Evolutionary conservation across 1,284 basidiomycete species (phyloP).

Genomic region (Takashimella tepidaria): DNA sequence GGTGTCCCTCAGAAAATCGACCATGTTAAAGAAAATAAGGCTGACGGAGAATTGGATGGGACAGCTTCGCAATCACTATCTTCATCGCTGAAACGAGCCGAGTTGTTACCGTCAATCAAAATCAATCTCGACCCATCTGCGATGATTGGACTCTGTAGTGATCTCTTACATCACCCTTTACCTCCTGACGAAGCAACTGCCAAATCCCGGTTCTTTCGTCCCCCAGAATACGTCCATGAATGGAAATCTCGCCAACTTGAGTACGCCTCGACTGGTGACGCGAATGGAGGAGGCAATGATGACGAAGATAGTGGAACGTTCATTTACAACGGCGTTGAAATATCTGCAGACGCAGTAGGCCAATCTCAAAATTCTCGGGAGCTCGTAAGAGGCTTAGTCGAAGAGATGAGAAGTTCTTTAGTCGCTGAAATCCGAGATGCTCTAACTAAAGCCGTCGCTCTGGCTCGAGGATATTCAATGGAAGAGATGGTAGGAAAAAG

Average conservation of each 20-base stretch:
- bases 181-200: conserved; percentile 56
- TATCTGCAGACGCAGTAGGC: not conserved
- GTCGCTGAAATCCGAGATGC: conserved; percentile 58
- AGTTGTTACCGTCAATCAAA: conserved; percentile 52
- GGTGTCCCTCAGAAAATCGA: not conserved
- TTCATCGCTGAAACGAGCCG: too few relatives aligned
- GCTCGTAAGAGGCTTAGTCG: conserved; percentile 43
- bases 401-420: conserved; percentile 65
- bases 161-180: conserved; percentile 67
- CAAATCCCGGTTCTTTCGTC: conserved; percentile 56
- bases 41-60: not conserved
- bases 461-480: not conserved
- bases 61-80: not conserved
- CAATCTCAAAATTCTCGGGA: conserved; percentile 43
- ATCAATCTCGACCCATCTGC: conserved; percentile 76
- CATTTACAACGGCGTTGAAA: not conserved
- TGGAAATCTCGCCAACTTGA: conserved; percentile 36
- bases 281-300: not conserved
- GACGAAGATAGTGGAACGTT: not conserved
- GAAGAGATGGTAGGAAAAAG: not conserved
- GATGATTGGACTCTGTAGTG: conserved; percentile 74
- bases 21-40: not conserved
- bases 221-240: conserved; percentile 13
- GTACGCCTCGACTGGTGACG: not conserved
- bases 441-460: conserved; percentile 10